These are phyloP conservation scores for Dictyostelium capitatum DNA, from an alignment of 78 protist genomes.

Conservation along the genomic window DNA sequence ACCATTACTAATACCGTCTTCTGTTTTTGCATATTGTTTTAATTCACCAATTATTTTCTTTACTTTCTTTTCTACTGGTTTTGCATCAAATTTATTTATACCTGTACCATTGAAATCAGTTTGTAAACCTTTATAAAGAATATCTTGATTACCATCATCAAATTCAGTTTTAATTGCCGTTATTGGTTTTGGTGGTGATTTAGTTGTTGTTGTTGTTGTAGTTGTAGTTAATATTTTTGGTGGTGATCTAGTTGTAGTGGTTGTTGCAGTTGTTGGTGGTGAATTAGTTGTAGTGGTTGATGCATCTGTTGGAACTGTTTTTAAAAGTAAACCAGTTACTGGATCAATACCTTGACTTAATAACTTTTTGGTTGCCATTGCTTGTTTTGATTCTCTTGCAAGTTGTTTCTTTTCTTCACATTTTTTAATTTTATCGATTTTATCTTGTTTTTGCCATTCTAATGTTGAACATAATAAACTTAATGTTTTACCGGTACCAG, in stretches of 20 bases:
- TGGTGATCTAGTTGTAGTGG: background rate
- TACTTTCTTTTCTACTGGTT: background rate
- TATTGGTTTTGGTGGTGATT: background rate
- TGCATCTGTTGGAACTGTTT: background rate
- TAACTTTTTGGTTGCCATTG: background rate
- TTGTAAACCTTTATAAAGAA: conserved; percentile 34
- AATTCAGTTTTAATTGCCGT: background rate
- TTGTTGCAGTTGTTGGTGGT: background rate
- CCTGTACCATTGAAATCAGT: conserved; percentile 1
- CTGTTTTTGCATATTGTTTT: background rate
- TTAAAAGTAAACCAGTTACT: background rate
- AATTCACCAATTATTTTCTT: background rate
- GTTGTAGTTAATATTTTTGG: background rate
- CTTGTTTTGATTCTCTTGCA: background rate
- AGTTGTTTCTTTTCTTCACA: background rate
- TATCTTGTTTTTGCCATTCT: conserved; percentile 87
- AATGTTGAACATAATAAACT: conserved; percentile 94
- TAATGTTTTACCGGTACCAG: conserved; percentile 99
- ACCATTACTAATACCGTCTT: background rate
- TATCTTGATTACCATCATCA: background rate
- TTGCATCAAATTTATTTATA: conserved; percentile 3
- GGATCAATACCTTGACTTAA: background rate
- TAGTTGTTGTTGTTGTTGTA: background rate
- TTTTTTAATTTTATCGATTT: background rate
- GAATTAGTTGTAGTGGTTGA: background rate